Evolutionary conservation across 441 rosid species (phyloP).

Genomic region (Adansonia rubrostipa): DNA sequence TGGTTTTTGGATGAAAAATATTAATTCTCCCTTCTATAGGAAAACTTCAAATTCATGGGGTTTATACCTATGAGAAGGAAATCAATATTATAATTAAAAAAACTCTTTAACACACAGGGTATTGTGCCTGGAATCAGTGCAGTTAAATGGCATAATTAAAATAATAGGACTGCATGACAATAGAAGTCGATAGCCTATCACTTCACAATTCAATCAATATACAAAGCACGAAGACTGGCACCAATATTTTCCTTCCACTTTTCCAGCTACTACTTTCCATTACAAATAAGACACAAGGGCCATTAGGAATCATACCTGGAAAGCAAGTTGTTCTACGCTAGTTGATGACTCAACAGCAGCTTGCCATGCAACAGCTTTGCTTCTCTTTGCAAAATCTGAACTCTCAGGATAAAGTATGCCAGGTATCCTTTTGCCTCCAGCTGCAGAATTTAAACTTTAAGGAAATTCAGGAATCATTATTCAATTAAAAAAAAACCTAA

Average conservation of each 20-base stretch:
- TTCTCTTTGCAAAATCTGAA: conserved; percentile 88
- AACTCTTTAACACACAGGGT: background rate
- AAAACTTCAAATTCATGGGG: background rate
- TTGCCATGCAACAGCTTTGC: conserved; percentile 75
- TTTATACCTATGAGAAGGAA: conserved; percentile 5
- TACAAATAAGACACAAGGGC: background rate
- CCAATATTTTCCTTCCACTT: background rate
- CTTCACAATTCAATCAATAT: conserved; percentile 1
- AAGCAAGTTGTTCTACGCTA: conserved; percentile 84
- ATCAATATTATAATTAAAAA: background rate
- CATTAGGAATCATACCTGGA: conserved; percentile 58
- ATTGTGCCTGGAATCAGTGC: background rate
- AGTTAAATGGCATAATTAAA: background rate
- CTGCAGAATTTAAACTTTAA: conserved; percentile 66
- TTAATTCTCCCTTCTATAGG: no score
- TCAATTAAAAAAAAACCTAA: conserved; percentile 28
- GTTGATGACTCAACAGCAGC: conserved; percentile 94
- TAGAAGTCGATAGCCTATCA: background rate
- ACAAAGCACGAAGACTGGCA: background rate
- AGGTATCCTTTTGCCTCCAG: conserved; percentile 72
- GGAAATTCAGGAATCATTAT: conserved; percentile 53
- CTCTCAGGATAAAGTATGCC: conserved; percentile 86
- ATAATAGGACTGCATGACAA: background rate
- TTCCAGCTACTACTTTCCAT: background rate
- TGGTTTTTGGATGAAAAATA: no score